Base-by-base conservation (phyloP, 2,329 filamentous ascomycete species). In the Fusarium coicis region DNA sequence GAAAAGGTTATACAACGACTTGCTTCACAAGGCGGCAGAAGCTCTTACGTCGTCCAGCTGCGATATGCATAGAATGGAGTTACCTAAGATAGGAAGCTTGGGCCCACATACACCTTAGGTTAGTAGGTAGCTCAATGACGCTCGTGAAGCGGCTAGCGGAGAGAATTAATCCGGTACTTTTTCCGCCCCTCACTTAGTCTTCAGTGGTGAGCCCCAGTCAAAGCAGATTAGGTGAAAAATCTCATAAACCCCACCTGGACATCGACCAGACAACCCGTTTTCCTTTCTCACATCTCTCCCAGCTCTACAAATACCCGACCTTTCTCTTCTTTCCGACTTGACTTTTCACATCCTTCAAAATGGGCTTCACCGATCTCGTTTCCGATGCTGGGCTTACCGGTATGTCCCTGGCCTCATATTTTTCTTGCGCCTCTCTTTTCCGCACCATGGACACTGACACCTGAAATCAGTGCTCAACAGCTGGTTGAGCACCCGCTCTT, bases 401-500 rank as follows among this genome's bases (percentile, higher is more conserved):
- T 83, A 82, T 78, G 81, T 81, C 70, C 72, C 63, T 61, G 59
- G 63, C 67, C 70, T 73, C 66, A 73, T 70, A 75, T 69, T 71
- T 75, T 77, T 73, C 64, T 66, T 72, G 70, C 72, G 73, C 69
- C 72, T 63, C 65, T 75, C 68, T 58, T 70, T 70, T 77, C 71
- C 69, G 75, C 72, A 70, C 74, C 74, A 65, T 74, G 76, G 76
- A 76, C 78, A 79, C 80, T 81, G 79, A 81, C 80, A 76, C 63
- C 63, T 79, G 74, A 79, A 77, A 72, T 80, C 81, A 91, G 89
- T 91, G 80, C 89, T 93, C 79, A 91, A 94, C 87, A 89, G 84
- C 86, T 93, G 90, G 90, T 86, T 93, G 81, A 88, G 87, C 83
- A 93, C 91, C 81, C 90, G 92, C 82, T 93, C 91, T 85, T 96